Base-by-base conservation (phyloP, 164 flowering plant genomes). In the Houttuynia cordata region DNA sequence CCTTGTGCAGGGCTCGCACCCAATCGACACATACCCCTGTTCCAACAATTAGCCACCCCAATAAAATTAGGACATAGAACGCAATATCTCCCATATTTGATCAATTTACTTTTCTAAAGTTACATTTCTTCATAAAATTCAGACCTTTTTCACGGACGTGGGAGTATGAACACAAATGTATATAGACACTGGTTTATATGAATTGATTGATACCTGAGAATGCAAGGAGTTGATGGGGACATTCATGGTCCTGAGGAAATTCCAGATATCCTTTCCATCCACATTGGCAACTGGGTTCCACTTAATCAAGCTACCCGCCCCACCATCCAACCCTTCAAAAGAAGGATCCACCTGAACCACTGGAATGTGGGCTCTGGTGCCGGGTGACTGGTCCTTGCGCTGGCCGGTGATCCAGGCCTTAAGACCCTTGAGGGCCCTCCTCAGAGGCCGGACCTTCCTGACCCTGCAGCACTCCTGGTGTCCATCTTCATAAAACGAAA, bases 1-100 rank as follows among this genome's bases (percentile, higher is more conserved):
- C 76, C 99, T 82, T 0, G 99, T 90, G 88, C 99, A 93, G 0
- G 99, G 99, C 69, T 90, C 96, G 56, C 99, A 93, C 10, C 97
- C 99, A 56, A 90, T 88, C 1, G 99, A 93, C n/a, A 93, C 64
- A 58, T 84, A 93, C 0, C 97, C 97, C 60, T 66, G 59, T 6
- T 40, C 42, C 24, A 1, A 25, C 53, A 10, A n/a, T n/a, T n/a
- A n/a, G n/a, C n/a, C n/a, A n/a, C n/a, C n/a, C n/a, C n/a, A n/a
- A n/a, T n/a, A n/a, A n/a, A n/a, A n/a, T n/a, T n/a, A n/a, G n/a
- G n/a, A n/a, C n/a, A n/a, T n/a, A n/a, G n/a, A n/a, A n/a, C n/a
- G n/a, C n/a, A n/a, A n/a, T n/a, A n/a, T n/a, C n/a, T n/a, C n/a
- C n/a, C n/a, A n/a, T n/a, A n/a, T n/a, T n/a, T n/a, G n/a, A n/a